Base-by-base conservation (phyloP, 345 rosid genomes). In the Sonneratia alba region DNA sequence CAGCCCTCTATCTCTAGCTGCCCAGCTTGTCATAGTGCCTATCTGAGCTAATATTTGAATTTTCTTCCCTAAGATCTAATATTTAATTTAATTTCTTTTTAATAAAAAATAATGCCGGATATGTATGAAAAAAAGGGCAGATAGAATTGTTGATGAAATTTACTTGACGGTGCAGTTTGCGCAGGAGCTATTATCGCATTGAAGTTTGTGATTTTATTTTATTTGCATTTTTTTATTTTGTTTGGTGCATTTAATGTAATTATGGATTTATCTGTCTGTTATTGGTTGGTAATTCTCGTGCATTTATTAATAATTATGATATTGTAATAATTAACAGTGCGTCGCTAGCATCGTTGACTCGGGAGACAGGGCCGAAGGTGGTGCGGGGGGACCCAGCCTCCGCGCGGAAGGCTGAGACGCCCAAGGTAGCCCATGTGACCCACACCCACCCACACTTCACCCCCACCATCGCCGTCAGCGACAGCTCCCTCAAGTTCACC, bases 361-460 rank as follows among this genome's bases (percentile, higher is more conserved):
- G 99, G 78, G 99, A 85, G 79, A 88, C 97, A 1, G 99, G 99
- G 55, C 99, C 99, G 1, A 83, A 83, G 82, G 65, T 95, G 75
- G 92, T 95, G 65, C 84, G 24, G 75, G 99, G 99, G 43, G 98
- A 95, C 74, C 98, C 70, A 13, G 48, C 70, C 27, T 11, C 97
- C 1, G 88, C 89, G 37, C 79, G 84, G 80, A 86, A 84, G 73
- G 70, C 78, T 21, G 87, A 83, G 59, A 72, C 84, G 13, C 82
- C 84, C 0, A 77, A 77, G 77, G 77, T 71, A 15, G 68, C 84
- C 3, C 84, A 80, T 59, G 89, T 62, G 75, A 51, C 66, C 84
- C 65, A 62, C 8, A 81, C 77, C 32, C 81, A 81, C 71, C 81
- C 81, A 70, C 71, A 76, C 27, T 79, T 78, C 75, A 66, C 76